These are phyloP conservation scores for Orbilia oligospora DNA, from an alignment of 2,329 filamentous ascomycete genomes.

Conservation along the genomic window DNA sequence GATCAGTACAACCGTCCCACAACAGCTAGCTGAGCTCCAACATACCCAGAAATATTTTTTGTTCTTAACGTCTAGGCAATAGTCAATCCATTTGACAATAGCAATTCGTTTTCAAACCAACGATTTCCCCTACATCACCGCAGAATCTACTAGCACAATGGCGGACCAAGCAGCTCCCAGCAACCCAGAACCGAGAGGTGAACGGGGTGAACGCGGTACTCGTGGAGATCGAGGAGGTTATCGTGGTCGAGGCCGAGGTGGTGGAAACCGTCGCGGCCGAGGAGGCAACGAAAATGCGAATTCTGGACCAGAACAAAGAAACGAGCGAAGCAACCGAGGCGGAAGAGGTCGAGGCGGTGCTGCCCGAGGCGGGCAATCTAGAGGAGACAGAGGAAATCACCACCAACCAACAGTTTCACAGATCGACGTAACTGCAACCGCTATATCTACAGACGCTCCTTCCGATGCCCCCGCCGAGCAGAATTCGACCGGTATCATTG, in stretches of 20 bases:
- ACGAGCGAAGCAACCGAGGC: slow-evolving; percentile 35
- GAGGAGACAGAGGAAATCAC: slow-evolving; percentile 33
- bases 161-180: slow-evolving; percentile 41
- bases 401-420: slow-evolving; percentile 32
- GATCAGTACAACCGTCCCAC: not conserved
- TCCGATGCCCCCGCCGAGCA: slow-evolving; percentile 6
- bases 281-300: slow-evolving; percentile 29
- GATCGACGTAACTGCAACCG: slow-evolving; percentile 17
- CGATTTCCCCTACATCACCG: not conserved
- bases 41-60: not conserved
- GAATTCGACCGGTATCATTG: slow-evolving; percentile 41
- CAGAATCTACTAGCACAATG: slow-evolving; percentile 60
- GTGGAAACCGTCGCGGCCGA: slow-evolving; percentile 64
- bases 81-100: not conserved
- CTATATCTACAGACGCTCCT: not conserved
- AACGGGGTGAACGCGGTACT: slow-evolving; percentile 67
- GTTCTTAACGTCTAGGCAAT: not conserved
- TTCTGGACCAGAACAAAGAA: slow-evolving; percentile 15
- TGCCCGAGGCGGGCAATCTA: slow-evolving; percentile 28
- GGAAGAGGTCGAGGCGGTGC: slow-evolving; percentile 43
- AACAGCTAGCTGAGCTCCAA: slow-evolving; percentile 5
- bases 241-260: slow-evolving; percentile 67
- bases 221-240: slow-evolving; percentile 68
- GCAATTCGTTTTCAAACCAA: not conserved
- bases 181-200: slow-evolving; percentile 65